Evolutionary conservation across 2,329 filamentous ascomycete species (phyloP).

Genomic region (Talaromyces rugulosus): DNA sequence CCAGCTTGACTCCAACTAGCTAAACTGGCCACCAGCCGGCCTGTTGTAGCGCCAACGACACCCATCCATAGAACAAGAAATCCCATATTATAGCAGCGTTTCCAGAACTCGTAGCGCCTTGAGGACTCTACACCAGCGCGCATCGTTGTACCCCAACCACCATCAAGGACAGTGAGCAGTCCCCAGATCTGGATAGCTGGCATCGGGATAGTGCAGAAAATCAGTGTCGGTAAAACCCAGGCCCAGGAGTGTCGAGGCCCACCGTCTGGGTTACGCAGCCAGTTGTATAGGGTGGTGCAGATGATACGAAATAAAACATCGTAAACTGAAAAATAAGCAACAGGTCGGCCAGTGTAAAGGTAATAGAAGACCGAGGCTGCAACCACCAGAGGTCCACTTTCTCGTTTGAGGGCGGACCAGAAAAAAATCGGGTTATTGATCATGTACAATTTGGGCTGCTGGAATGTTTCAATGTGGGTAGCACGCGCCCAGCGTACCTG

Average conservation of each 20-base stretch:
- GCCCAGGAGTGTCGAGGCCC: constrained; percentile 15
- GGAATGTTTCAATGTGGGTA: constrained; percentile 33
- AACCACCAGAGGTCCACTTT: constrained; percentile 26
- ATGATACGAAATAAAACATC: constrained; percentile 26
- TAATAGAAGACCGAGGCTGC: constrained; percentile 27
- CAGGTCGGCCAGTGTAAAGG: constrained; percentile 23
- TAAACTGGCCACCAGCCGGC: constrained; percentile 14
- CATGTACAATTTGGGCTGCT: constrained; percentile 31
- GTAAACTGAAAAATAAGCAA: constrained; percentile 23
- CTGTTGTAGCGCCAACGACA: constrained; percentile 21
- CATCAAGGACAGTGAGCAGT: constrained; percentile 28
- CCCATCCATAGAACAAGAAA: constrained; percentile 30
- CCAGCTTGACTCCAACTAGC: constrained; percentile 14
- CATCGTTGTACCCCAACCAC: constrained; percentile 35
- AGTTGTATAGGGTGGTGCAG: constrained; percentile 28
- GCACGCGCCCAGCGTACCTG: constrained; percentile 33
- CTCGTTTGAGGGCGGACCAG: constrained; percentile 28
- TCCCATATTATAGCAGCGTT: constrained; percentile 23
- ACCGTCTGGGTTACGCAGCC: constrained; percentile 23
- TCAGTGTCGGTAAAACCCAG: constrained; percentile 23
- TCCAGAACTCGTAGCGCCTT: constrained; percentile 20
- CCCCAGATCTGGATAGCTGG: constrained; percentile 35
- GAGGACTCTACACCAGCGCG: constrained; percentile 24
- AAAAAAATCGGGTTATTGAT: constrained; percentile 32
- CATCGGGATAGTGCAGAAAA: constrained; percentile 33